These are phyloP conservation scores for Aspergillus egyptiacus DNA, from an alignment of 495 filamentous ascomycete species.

Conservation along the genomic window DNA sequence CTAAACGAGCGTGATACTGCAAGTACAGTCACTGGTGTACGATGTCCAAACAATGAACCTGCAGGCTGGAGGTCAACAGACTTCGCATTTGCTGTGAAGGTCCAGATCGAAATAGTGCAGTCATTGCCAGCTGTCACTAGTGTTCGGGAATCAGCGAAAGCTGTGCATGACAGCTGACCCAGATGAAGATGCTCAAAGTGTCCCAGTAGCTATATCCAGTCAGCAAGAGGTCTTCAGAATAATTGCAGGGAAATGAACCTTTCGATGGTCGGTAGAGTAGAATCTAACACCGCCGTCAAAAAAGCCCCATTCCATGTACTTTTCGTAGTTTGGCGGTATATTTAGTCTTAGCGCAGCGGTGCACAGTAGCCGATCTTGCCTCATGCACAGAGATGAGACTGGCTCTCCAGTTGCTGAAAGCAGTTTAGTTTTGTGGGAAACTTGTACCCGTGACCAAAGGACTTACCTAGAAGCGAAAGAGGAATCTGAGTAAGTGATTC, in stretches of 20 bases:
- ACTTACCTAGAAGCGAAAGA: conserved; percentile 62
- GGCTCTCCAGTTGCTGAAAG: conserved; percentile 65
- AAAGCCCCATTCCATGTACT: conserved; percentile 94
- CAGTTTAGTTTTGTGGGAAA: neutral
- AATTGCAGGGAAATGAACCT: conserved; percentile 31
- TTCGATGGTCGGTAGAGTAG: conserved; percentile 71
- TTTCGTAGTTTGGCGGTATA: conserved; percentile 79
- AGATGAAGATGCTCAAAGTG: conserved; percentile 91
- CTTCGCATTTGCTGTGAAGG: conserved; percentile 55
- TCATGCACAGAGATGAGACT: conserved; percentile 76
- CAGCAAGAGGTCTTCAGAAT: neutral
- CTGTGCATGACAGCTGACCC: conserved; percentile 72
- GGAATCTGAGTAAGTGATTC: conserved; percentile 75
- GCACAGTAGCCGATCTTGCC: conserved; percentile 77
- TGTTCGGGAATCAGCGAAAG: conserved; percentile 83
- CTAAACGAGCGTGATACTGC: conserved; percentile 84
- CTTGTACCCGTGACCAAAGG: neutral
- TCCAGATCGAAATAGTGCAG: conserved; percentile 83
- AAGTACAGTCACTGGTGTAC: conserved; percentile 69
- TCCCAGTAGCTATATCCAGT: conserved; percentile 50
- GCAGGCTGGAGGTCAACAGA: conserved; percentile 74
- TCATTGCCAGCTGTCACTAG: conserved; percentile 87
- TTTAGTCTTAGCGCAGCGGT: conserved; percentile 78
- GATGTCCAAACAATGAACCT: conserved; percentile 83
- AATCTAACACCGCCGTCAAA: conserved; percentile 89